Conservation (phyloP, 257 asterid genomes). For the Sherardia arvensis region DNA sequence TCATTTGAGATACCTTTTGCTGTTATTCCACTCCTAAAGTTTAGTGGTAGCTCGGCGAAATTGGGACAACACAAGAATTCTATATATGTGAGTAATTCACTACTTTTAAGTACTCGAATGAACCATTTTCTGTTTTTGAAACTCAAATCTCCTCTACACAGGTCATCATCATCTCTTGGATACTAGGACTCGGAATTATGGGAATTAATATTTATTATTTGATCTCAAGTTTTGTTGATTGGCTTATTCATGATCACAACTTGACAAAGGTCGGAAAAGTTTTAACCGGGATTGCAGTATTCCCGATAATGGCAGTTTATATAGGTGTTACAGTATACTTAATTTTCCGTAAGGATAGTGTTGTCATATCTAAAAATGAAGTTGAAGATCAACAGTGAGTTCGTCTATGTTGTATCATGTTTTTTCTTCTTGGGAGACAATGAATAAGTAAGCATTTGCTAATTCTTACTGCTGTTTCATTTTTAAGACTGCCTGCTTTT, state of each 20-base stretch:
- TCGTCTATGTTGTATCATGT: no score
- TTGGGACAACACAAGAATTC: slow-evolving; percentile 83
- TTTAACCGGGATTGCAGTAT: slow-evolving; percentile 55
- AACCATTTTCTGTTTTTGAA: neutral
- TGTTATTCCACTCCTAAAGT: slow-evolving; percentile 72
- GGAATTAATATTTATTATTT: slow-evolving; percentile 81
- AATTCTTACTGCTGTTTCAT: no score
- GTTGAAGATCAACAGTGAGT: slow-evolving; percentile 5
- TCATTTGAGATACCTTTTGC: slow-evolving; percentile 91
- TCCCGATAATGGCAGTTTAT: slow-evolving; percentile 64
- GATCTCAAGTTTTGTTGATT: slow-evolving; percentile 49
- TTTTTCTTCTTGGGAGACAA: no score
- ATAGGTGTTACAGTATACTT: slow-evolving; percentile 49
- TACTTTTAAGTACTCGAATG: neutral
- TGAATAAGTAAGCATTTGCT: no score
- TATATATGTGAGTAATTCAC: slow-evolving; percentile 44
- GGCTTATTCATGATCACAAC: slow-evolving; percentile 51
- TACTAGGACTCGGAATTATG: slow-evolving; percentile 67
- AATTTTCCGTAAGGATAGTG: slow-evolving; percentile 61
- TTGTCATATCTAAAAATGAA: slow-evolving; percentile 31
- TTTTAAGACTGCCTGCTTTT: no score
- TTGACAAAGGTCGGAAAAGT: slow-evolving; percentile 58
- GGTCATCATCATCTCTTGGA: slow-evolving; percentile 78
- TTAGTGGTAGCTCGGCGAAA: slow-evolving; percentile 64
- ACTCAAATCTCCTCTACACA: slow-evolving; percentile 1